Conservation (phyloP, 805 yeast species). For the Wickerhamomyces ciferrii region DNA sequence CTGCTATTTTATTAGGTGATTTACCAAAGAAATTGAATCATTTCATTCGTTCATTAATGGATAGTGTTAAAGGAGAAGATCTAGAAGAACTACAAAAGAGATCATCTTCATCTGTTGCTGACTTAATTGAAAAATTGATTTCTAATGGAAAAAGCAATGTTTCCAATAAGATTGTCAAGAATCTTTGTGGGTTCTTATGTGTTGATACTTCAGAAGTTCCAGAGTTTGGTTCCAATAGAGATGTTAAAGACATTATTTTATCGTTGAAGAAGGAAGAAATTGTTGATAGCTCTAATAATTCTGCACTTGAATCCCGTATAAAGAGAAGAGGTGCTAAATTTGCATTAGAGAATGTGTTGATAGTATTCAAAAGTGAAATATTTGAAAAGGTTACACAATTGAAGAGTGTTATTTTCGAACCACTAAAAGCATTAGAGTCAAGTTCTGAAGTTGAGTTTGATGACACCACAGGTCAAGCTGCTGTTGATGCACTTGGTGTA, state of each 20-base stretch:
- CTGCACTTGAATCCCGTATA: slow-evolving; percentile 67
- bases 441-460: slow-evolving; percentile 26
- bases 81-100: slow-evolving; percentile 60
- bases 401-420: slow-evolving; percentile 56
- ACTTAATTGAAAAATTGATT: slow-evolving; percentile 56
- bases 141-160: slow-evolving; percentile 59
- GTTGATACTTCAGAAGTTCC: slow-evolving; percentile 97
- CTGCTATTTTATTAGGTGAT: slow-evolving; percentile 54
- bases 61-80: slow-evolving; percentile 76
- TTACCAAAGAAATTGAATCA: slow-evolving; percentile 90
- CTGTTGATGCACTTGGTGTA: slow-evolving; percentile 84
- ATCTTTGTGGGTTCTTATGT: slow-evolving; percentile 87
- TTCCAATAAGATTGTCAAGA: slow-evolving; percentile 83
- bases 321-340: slow-evolving; percentile 82
- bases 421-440: slow-evolving; percentile 39
- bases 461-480: slow-evolving; percentile 62
- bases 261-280: slow-evolving; percentile 80
- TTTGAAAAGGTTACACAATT: slow-evolving; percentile 66
- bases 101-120: slow-evolving; percentile 65
- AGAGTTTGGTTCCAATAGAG: slow-evolving; percentile 67
- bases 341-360: slow-evolving; percentile 57
- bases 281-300: slow-evolving; percentile 56
- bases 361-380: slow-evolving; percentile 44
- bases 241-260: slow-evolving; percentile 48
- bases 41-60: slow-evolving; percentile 86